phyloP scores from a whole-genome alignment of 2,329 filamentous ascomycete species.

The Aspergillus amoenus region DNA sequence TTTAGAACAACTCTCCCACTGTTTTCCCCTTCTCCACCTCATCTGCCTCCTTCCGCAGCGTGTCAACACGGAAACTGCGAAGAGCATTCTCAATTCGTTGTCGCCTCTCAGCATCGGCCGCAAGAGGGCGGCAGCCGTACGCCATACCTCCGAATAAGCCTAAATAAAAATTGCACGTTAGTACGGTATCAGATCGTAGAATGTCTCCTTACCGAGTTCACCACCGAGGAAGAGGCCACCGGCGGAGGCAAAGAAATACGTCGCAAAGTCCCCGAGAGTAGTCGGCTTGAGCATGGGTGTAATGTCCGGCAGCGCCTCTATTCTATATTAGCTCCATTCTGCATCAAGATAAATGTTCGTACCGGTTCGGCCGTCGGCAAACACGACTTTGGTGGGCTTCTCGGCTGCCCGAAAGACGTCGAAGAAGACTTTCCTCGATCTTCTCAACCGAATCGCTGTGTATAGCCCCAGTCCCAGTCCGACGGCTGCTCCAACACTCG shows the following conservation, averaged over 20 bases:
- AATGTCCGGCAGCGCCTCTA: conserved; percentile 63
- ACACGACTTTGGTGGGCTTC: conserved; percentile 61
- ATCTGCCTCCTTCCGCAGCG: conserved; percentile 60
- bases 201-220: conserved; percentile 45
- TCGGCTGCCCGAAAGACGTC: conserved; percentile 60
- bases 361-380: conserved; percentile 61
- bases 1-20: conserved; percentile 28
- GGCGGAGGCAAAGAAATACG: conserved; percentile 62
- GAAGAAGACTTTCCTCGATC: conserved; percentile 59
- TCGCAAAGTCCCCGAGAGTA: conserved; percentile 58
- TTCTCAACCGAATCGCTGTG: conserved; percentile 58
- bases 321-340: neutral
- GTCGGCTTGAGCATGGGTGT: conserved; percentile 58
- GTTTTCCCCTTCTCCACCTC: conserved; percentile 49
- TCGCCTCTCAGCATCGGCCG: conserved; percentile 53
- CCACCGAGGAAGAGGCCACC: conserved; percentile 65
- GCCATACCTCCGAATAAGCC: conserved; percentile 60
- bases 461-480: conserved; percentile 61
- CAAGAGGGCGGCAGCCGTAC: conserved; percentile 55
- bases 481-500: conserved; percentile 58
- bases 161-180: neutral
- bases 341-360: conserved; percentile 9
- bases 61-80: conserved; percentile 61
- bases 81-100: conserved; percentile 64
- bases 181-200: too few species aligned